Percentiles rank a stretch among this genome's conserved stretches.
Conservation (phyloP, 2,329 filamentous ascomycete species). For the Taxawa tesnikishii region DNA sequence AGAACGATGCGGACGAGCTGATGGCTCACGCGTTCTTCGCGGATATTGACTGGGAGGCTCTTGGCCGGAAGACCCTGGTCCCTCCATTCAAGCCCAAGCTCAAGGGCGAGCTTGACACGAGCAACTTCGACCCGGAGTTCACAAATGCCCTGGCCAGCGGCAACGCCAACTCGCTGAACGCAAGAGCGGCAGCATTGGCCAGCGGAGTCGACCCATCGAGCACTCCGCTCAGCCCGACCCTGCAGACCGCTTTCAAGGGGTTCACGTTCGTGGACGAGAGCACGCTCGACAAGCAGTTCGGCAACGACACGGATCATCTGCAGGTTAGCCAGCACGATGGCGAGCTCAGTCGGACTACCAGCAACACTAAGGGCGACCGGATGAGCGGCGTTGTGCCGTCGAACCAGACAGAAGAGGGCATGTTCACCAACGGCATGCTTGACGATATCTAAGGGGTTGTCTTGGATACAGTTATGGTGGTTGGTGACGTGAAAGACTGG, state of each 20-base stretch:
- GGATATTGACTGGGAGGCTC: conserved; percentile 83
- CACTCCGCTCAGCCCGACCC: conserved; percentile 84
- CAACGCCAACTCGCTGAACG: conserved; percentile 74
- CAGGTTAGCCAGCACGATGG: conserved; percentile 23
- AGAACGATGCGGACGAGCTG: conserved; percentile 81
- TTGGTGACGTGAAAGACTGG: too few relatives aligned
- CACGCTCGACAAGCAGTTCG: conserved; percentile 46
- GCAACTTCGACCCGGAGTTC: conserved; percentile 97
- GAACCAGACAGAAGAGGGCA: conserved; percentile 26
- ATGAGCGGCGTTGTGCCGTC: conserved; percentile 39
- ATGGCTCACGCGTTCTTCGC: conserved; percentile 91
- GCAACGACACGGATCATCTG: conserved; percentile 21
- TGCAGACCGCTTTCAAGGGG: conserved; percentile 95
- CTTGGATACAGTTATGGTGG: too few relatives aligned
- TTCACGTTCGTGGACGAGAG: conserved; percentile 99
- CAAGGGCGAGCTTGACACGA: conserved; percentile 90
- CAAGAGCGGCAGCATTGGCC: conserved; percentile 75
- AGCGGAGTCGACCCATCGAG: conserved; percentile 71
- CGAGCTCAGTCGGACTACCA: conserved; percentile 21
- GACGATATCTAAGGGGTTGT: conserved; percentile 22
- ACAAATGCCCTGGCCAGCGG: conserved; percentile 85
- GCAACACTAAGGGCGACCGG: conserved; percentile 29
- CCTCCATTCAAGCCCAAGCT: conserved; percentile 97
- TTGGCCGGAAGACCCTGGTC: conserved; percentile 82
- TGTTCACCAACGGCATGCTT: conserved; percentile 34